Percentiles rank a stretch among this genome's conserved stretches.
Conservation (phyloP, 1,284 basidiomycete genomes). For the Entoloma clypeatum region DNA sequence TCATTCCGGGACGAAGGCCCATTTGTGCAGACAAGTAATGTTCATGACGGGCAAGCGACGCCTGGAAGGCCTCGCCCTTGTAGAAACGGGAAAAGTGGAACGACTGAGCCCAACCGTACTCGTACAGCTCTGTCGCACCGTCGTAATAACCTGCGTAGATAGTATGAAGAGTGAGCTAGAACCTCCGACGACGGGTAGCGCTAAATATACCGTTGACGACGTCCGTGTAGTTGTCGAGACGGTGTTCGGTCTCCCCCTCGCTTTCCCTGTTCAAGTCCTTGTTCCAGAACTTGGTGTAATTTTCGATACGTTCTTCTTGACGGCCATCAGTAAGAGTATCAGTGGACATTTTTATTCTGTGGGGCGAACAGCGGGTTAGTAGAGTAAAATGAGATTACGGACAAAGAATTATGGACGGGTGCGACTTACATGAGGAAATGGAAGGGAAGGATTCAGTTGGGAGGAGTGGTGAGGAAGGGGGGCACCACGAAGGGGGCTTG, state of each 20-base stretch:
- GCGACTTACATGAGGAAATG: no score
- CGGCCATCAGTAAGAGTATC: conserved; percentile 59
- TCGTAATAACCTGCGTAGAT: conserved; percentile 81
- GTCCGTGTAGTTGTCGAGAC: conserved; percentile 85
- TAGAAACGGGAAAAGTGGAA: conserved; percentile 99
- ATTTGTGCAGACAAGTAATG: conserved; percentile 94
- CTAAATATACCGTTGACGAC: conserved; percentile 81
- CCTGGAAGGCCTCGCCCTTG: conserved; percentile 87
- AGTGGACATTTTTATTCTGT: conserved; percentile 12
- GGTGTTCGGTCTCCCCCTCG: conserved; percentile 66
- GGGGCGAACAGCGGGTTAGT: neutral
- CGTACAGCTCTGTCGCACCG: conserved; percentile 94
- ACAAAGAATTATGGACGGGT: no score
- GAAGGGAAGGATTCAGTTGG: no score
- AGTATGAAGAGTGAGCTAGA: conserved; percentile 9
- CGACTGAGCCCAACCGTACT: conserved; percentile 90
- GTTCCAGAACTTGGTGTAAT: conserved; percentile 95
- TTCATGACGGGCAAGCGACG: conserved; percentile 91
- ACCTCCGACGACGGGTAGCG: neutral
- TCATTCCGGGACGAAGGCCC: conserved; percentile 83
- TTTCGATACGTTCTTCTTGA: conserved; percentile 77
- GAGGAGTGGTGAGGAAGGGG: no score
- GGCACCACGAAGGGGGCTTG: no score
- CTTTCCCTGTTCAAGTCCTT: conserved; percentile 77
- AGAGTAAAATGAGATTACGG: neutral